Base-by-base conservation (phyloP, 768 basidiomycete species). In the Rhizopogon rudus region DNA sequence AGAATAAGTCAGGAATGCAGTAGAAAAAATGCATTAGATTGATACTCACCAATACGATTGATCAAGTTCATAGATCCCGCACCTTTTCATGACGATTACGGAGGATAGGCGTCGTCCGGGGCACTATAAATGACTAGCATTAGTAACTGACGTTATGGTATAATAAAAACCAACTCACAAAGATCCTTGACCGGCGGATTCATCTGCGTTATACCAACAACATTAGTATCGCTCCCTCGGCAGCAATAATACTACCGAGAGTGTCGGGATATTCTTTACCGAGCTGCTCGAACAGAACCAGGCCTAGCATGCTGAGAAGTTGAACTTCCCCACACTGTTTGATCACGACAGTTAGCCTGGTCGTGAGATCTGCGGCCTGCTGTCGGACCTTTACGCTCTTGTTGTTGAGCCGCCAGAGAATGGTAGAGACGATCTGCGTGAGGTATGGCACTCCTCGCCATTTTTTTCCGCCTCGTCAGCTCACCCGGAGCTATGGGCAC, bases 161-260 rank as follows among this genome's bases (percentile, higher is more conserved):
- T 28, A 41, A 10, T 28, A 56, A 40, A 44, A 25, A 20, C 3
- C 22, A 56, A 35, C 95, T 83, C 71, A 97, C 95, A 70, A 55
- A 98, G 85, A 81, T 99, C 97, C 72, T 99, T 99, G 25, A 99
- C 95, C 0, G 97, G 97, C 13, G 97, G 97, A 69, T 97, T 98
- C 97, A 98, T 99, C 71, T 98, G 93, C 9, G 97, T 97, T 97
- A 99, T 99, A 73, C 97, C 97, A 59, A 99, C 97, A 49, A 98
- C 97, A 64, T 98, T 98, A 61, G 97, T 96, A 99, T 98, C 45
- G 97, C 97, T 60, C 93, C 96, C 65, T 94, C 93, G 42, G 97
- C 97, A 46, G 96, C 95, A 71, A 98, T 99, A 72, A 99, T 96
- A 76, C 95, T 98, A 68, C 97, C 97, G 35, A 99, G 82, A 0